phyloP scores from a whole-genome alignment of 805 yeast species.

The Kazachstania viticola region DNA sequence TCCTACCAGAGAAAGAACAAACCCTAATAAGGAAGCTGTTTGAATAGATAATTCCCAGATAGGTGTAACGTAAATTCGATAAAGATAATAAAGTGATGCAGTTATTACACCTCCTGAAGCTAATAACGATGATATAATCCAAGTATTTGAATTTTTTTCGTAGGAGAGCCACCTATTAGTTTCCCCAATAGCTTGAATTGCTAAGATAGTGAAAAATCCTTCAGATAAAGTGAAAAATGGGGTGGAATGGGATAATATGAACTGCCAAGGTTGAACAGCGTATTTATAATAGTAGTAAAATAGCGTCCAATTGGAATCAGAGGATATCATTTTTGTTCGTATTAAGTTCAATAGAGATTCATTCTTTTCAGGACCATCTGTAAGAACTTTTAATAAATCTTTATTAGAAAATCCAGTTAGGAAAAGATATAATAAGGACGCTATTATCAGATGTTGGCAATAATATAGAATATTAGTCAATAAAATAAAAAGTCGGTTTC shows the following conservation, averaged over 20 bases:
- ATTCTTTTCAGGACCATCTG: constrained; percentile 15
- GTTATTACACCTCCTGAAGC: constrained; percentile 68
- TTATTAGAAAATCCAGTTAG: constrained; percentile 40
- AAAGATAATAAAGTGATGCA: constrained; percentile 63
- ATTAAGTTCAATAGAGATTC: constrained; percentile 13
- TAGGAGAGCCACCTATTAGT: constrained; percentile 53
- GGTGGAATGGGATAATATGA: constrained; percentile 65
- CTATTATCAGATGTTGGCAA: constrained; percentile 71
- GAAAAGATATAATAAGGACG: constrained; percentile 65
- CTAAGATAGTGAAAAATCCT: constrained; percentile 82
- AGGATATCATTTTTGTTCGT: constrained; percentile 7
- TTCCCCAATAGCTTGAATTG: constrained; percentile 89
- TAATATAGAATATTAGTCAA: constrained; percentile 45
- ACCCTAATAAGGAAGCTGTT: constrained; percentile 78
- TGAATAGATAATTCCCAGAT: constrained; percentile 57
- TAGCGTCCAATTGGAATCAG: constrained; percentile 18
- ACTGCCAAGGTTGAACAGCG: constrained; percentile 57
- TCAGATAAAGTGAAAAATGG: constrained; percentile 82
- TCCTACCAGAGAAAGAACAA: constrained; percentile 63
- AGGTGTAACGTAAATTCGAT: constrained; percentile 73
- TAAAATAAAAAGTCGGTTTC: constrained; percentile 12
- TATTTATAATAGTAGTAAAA: constrained; percentile 25
- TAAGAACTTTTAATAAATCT: constrained; percentile 14
- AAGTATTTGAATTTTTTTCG: constrained; percentile 50
- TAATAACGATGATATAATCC: constrained; percentile 66